phyloP scores from a whole-genome alignment of 352 stramenopile species.

The Thalassiosira mediterranea region DNA sequence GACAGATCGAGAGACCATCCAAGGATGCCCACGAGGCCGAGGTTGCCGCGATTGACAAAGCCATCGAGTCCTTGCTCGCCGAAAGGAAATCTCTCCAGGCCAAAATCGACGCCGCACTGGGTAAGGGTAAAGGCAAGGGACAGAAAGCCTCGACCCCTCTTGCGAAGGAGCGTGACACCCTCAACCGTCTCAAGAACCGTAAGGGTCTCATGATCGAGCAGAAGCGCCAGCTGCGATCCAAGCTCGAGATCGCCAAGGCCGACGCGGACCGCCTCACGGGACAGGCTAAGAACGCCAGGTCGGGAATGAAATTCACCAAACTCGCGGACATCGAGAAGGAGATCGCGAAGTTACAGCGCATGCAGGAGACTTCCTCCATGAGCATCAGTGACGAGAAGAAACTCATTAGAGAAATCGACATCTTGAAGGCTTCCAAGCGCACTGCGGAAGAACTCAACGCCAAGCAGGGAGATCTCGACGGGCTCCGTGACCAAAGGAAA shows the following conservation, averaged over 20 bases:
- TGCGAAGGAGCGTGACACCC: conserved; percentile 55
- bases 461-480: conserved; percentile 88
- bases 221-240: conserved; percentile 82
- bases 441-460: conserved; percentile 86
- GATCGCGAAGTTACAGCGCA: conserved; percentile 88
- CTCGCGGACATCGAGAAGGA: conserved; percentile 91
- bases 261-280: conserved; percentile 87
- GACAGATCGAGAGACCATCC: conserved; percentile 72
- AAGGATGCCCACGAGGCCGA: conserved; percentile 90
- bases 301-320: conserved; percentile 88
- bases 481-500: conserved; percentile 90
- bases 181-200: conserved; percentile 76
- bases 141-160: no score
- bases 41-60: conserved; percentile 86
- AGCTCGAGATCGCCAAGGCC: conserved; percentile 88
- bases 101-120: conserved; percentile 75
- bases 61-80: conserved; percentile 92
- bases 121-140: conserved; percentile 59
- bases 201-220: conserved; percentile 83
- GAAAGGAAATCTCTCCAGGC: conserved; percentile 68
- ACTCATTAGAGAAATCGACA: conserved; percentile 96
- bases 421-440: conserved; percentile 89
- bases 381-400: conserved; percentile 95
- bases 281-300: conserved; percentile 87
- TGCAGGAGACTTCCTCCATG: conserved; percentile 96